These are phyloP conservation scores for Tetracentron sinense DNA, from an alignment of 164 flowering plant species.

Conservation along the genomic window DNA sequence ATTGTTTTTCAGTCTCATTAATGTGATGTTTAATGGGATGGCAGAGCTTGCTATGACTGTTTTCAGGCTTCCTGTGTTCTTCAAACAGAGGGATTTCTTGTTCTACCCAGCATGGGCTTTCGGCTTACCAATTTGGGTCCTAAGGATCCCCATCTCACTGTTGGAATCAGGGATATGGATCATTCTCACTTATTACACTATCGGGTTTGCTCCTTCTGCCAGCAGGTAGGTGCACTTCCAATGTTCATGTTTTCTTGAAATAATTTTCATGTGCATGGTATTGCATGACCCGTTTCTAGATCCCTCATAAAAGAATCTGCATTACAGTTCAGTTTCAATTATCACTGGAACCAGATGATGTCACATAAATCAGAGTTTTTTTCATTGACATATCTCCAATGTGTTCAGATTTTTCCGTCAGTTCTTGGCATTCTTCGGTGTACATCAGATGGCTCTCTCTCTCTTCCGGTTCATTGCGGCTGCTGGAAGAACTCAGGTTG, in stretches of 20 bases:
- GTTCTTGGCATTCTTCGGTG: conserved; percentile 39
- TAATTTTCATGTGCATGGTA: background rate
- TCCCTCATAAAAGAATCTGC: background rate
- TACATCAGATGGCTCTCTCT: conserved; percentile 51
- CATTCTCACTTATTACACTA: conserved; percentile 45
- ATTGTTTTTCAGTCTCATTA: conserved; percentile 48
- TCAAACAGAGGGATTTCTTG: conserved; percentile 52
- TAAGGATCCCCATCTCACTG: conserved; percentile 50
- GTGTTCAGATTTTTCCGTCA: conserved; percentile 44
- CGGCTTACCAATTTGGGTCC: conserved; percentile 56
- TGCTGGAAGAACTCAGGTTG: conserved; percentile 41
- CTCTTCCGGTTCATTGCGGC: conserved; percentile 59
- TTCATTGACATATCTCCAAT: conserved; percentile 1
- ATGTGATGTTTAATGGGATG: conserved; percentile 64
- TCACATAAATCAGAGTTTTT: background rate
- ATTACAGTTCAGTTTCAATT: background rate
- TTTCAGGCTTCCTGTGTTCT: conserved; percentile 57
- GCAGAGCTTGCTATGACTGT: conserved; percentile 59
- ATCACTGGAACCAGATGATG: background rate
- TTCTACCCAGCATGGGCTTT: conserved; percentile 70
- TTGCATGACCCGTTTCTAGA: background rate
- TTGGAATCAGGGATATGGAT: conserved; percentile 57
- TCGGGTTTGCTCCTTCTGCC: conserved; percentile 53
- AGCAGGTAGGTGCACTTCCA: conserved; percentile 28
- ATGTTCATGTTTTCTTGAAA: background rate